These are phyloP conservation scores for Malania oleifera DNA, from an alignment of 164 flowering plant genomes.

Conservation along the genomic window DNA sequence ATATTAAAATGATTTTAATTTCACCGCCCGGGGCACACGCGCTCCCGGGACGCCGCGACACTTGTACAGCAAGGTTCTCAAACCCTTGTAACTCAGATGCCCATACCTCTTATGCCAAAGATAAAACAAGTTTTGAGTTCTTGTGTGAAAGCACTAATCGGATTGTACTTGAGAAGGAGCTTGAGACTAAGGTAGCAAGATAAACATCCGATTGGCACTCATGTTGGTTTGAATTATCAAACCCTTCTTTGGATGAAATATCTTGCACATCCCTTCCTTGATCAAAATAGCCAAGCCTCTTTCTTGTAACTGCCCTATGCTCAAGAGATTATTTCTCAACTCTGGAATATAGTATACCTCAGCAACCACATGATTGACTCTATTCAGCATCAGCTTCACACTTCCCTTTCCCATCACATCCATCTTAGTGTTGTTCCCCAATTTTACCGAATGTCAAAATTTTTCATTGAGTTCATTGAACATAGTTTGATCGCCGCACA, in stretches of 20 bases:
- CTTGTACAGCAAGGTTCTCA: background rate
- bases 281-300: background rate
- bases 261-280: background rate
- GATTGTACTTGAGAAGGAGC: too few relatives aligned
- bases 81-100: background rate
- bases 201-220: background rate
- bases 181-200: background rate
- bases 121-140: background rate
- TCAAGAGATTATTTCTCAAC: slow-evolving; percentile 1
- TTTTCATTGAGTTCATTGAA: too few relatives aligned
- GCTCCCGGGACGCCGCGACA: too few relatives aligned
- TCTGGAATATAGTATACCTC: slow-evolving; percentile 10
- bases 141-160: background rate
- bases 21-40: too few relatives aligned
- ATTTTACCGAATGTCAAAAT: too few relatives aligned
- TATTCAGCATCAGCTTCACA: background rate
- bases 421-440: too few relatives aligned
- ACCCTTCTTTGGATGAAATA: background rate
- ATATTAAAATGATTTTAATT: too few relatives aligned
- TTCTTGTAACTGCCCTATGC: slow-evolving; percentile 12
- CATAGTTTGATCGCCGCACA: too few relatives aligned
- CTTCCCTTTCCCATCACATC: slow-evolving; percentile 7
- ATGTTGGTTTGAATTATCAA: background rate
- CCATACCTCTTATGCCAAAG: background rate
- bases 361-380: background rate